These are phyloP conservation scores for Leptomonas pyrrhocoris DNA, from an alignment of 208 protist genomes.

Conservation along the genomic window DNA sequence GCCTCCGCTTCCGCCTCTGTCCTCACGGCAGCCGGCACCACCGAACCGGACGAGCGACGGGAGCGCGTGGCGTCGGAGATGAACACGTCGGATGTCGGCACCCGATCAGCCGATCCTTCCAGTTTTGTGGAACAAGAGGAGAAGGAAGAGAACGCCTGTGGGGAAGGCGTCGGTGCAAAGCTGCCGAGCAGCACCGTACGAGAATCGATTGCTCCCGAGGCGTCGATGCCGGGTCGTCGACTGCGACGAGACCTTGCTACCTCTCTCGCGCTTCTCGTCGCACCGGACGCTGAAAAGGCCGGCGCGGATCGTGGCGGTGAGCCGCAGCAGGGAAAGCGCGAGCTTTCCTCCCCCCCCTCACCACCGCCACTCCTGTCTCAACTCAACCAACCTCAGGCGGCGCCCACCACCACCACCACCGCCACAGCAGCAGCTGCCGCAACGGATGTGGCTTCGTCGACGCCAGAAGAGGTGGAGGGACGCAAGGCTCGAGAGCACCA, in stretches of 20 bases:
- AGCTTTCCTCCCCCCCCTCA: neutral
- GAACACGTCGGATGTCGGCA: neutral
- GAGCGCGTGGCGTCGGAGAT: neutral
- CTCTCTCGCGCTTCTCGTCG: conserved; percentile 14
- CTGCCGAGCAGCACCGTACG: neutral
- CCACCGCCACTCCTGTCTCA: neutral
- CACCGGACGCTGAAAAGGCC: neutral
- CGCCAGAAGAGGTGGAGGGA: neutral
- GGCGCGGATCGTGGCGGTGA: neutral
- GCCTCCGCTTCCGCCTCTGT: neutral
- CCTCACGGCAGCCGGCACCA: neutral
- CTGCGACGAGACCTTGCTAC: conserved; percentile 16
- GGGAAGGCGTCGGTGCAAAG: neutral
- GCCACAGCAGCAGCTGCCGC: neutral
- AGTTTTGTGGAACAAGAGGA: neutral
- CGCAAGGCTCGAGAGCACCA: too few relatives aligned
- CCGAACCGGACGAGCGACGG: neutral
- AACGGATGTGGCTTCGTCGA: neutral
- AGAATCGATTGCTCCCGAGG: neutral
- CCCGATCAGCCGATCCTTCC: neutral
- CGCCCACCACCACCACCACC: neutral
- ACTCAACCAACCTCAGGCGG: neutral
- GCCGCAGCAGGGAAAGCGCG: neutral
- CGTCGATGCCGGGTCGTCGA: conserved; percentile 12
- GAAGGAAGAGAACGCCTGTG: neutral